Evolutionary conservation across 768 basidiomycete genomes (phyloP), one percentile per base, ranked within the genome.

Genomic region (Rubroboletus pulcherrimus): DNA sequence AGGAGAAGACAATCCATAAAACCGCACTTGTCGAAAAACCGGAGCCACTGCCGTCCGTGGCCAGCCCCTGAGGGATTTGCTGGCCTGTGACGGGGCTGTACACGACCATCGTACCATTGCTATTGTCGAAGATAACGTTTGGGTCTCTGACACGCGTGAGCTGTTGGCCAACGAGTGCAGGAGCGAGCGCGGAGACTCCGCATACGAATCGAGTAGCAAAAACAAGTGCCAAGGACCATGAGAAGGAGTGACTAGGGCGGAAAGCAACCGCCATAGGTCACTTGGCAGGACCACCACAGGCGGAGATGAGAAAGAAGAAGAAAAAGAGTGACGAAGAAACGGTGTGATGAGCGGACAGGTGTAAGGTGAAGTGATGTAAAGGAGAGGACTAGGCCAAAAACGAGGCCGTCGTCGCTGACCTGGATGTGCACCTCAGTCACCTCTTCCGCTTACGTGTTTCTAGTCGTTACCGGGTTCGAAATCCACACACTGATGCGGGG

Each of bases 11-110:
- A 9, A 85, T 77, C 87, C 86, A 88, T 19, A 86, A 61, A 12
- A 84, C 43, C 1, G 84, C 82, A 24, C 81, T 68, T 2, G 71
- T 54, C 45, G 76, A 73, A 60, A 81, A 81, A 34, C 68, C 74
- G 8, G 71, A 68, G 7, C 86, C 85, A 31, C 79, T 74, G 8
- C 85, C 86, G 62, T 88, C 86, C 2, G 82, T 74, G 3, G 80
- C 85, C 5, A 73, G 53, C 0, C 80, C 81, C 66, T 88, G 86
- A 6, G 77, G 71, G 9, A 86, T 74, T 26, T 66, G 54, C 47
- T 71, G 61, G n/a, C 70, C 68, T 0, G 82, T 80, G 26, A 43
- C 31, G 7, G 81, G 69, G 58, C 82, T 74, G 59, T 81, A 73
- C 17, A 84, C 76, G 50, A 69, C 43, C 3, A 71, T 72, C 24